Percentiles rank a stretch among this genome's conserved stretches.
Evolutionary conservation across 805 yeast species (phyloP).

Genomic region (Suhomyces sp.): DNA sequence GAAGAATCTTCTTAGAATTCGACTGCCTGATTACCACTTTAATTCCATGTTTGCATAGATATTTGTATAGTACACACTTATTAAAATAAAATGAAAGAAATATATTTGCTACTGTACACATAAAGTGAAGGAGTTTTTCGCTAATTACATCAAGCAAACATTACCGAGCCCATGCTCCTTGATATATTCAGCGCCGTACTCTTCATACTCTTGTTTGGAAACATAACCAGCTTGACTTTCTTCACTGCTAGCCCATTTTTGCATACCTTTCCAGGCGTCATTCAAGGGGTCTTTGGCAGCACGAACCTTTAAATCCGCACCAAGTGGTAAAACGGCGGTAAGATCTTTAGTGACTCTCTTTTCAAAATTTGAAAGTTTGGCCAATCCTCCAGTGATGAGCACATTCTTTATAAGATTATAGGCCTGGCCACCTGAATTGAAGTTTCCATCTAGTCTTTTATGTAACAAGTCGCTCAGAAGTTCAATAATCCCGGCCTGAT

Average conservation of each 20-base stretch:
- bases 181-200: constrained; percentile 84
- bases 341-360: constrained; percentile 70
- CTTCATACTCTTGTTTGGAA: constrained; percentile 74
- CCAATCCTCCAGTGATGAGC: constrained; percentile 84
- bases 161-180: constrained; percentile 85
- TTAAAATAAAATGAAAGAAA: neutral
- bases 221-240: constrained; percentile 50
- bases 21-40: neutral
- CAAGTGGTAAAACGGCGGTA: constrained; percentile 66
- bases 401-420: constrained; percentile 57
- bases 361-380: constrained; percentile 61
- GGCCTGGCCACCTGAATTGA: constrained; percentile 52
- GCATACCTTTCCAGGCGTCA: constrained; percentile 96
- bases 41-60: constrained; percentile 2
- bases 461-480: constrained; percentile 63
- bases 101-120: neutral
- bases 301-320: constrained; percentile 57
- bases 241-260: constrained; percentile 60
- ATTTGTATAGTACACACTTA: constrained; percentile 2
- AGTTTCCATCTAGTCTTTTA: constrained; percentile 57
- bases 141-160: constrained; percentile 28
- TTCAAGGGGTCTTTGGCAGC: constrained; percentile 63
- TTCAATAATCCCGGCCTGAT: constrained; percentile 92
- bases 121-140: neutral
- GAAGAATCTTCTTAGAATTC: neutral